Evolutionary conservation across 306 rosid genomes (phyloP).

Genomic region (Oemleria cerasiformis): DNA sequence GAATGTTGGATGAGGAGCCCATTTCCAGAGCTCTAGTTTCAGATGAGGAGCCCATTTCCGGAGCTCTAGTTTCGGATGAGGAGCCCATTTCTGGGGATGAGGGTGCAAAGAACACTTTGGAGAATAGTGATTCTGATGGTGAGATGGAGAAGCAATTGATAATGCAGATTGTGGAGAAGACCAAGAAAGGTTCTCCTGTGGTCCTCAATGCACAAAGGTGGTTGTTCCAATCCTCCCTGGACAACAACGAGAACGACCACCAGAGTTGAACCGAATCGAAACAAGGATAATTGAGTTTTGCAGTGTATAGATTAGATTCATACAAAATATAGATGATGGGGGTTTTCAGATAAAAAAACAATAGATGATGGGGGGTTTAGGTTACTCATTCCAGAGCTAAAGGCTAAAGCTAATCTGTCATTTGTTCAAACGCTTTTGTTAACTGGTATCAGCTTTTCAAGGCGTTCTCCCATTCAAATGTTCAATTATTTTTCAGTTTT

Average conservation of each 20-base stretch:
- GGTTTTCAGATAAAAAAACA: too few relatives aligned
- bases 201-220: constrained; percentile 60
- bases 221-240: constrained; percentile 21
- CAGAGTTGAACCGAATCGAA: constrained; percentile 20
- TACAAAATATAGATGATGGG: constrained; percentile 17
- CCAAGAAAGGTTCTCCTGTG: constrained; percentile 69
- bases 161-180: constrained; percentile 70
- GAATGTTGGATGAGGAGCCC: too few relatives aligned
- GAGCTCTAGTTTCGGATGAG: constrained; percentile 9
- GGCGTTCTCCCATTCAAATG: not conserved
- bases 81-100: constrained; percentile 29
- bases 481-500: not conserved
- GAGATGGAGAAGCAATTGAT: constrained; percentile 72
- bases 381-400: not conserved
- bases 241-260: not conserved
- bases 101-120: constrained; percentile 32
- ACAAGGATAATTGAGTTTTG: constrained; percentile 18
- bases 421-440: not conserved
- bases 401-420: not conserved
- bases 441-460: not conserved
- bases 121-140: constrained; percentile 47
- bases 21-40: not conserved
- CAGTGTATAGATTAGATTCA: constrained; percentile 28
- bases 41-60: constrained; percentile 22
- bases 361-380: constrained; percentile 12